phyloP scores from a whole-genome alignment of 441 rosid genomes.

The Jatropha multifida region DNA sequence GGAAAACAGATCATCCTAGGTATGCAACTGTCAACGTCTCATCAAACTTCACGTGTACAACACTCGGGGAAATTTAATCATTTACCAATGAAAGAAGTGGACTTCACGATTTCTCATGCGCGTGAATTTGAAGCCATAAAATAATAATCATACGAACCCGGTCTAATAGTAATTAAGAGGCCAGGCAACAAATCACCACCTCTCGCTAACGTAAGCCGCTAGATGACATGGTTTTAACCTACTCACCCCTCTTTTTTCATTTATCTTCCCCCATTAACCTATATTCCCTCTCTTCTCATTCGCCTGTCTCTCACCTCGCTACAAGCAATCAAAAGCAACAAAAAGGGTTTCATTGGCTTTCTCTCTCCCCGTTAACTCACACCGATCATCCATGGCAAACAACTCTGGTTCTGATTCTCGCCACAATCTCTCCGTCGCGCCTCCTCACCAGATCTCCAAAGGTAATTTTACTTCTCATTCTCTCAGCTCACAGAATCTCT shows the following conservation, averaged over 20 bases:
- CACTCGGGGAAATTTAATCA: background rate
- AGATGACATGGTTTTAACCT: constrained; percentile 9
- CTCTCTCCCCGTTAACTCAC: constrained; percentile 7
- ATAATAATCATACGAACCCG: background rate
- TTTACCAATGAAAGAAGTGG: background rate
- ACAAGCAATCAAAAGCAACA: constrained; percentile 12
- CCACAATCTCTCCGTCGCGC: constrained; percentile 61
- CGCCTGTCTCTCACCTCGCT: constrained; percentile 26
- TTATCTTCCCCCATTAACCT: constrained; percentile 23
- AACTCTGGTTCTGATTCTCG: constrained; percentile 45
- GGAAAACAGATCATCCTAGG: background rate
- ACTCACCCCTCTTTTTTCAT: background rate
- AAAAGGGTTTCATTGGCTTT: constrained; percentile 32
- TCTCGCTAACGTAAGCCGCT: constrained; percentile 17
- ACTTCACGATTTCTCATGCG: background rate
- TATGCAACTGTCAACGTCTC: background rate
- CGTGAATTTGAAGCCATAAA: constrained; percentile 2
- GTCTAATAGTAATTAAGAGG: background rate
- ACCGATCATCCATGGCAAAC: constrained; percentile 6
- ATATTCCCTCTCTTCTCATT: constrained; percentile 22
- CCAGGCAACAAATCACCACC: background rate
- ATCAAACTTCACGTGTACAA: background rate
- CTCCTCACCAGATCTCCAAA: constrained; percentile 81
- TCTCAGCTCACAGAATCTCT: background rate
- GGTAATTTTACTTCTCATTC: constrained; percentile 39